phyloP scores from a whole-genome alignment of 1,284 basidiomycete species.

The Ceratobasidium theobromae region DNA sequence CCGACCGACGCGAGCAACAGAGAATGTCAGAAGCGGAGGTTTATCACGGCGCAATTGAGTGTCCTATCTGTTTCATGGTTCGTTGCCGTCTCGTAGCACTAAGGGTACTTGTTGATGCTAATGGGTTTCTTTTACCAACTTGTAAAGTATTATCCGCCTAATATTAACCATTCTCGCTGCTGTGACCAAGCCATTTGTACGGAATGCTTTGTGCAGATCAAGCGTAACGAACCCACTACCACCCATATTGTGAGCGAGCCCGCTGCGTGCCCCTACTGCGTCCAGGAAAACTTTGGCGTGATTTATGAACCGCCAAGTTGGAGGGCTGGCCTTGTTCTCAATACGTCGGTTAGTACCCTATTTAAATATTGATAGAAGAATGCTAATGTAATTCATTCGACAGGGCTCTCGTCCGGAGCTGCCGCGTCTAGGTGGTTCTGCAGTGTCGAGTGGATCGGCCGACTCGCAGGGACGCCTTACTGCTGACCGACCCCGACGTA shows the following conservation, averaged over 20 bases:
- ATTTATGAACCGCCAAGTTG: conserved; percentile 84
- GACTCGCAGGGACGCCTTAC: conserved; percentile 46
- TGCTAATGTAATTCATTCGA: background rate
- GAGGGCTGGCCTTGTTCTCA: conserved; percentile 61
- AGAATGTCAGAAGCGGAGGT: conserved; percentile 70
- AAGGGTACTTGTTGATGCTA: too few species aligned
- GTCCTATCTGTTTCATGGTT: conserved; percentile 99
- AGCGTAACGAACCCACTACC: conserved; percentile 88
- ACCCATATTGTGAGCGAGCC: conserved; percentile 93
- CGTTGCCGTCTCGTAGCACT: conserved; percentile 51
- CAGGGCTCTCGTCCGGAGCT: conserved; percentile 11
- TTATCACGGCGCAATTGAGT: conserved; percentile 88
- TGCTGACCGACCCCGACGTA: conserved; percentile 58
- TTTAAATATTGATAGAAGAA: too few species aligned
- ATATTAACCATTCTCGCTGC: conserved; percentile 95
- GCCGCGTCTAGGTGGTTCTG: conserved; percentile 36
- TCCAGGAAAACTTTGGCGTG: conserved; percentile 94
- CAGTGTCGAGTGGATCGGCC: conserved; percentile 44
- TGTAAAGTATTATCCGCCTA: conserved; percentile 83
- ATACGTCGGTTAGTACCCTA: background rate
- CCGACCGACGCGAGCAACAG: conserved; percentile 54
- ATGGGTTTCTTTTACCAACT: conserved; percentile 19
- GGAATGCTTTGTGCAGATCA: conserved; percentile 99
- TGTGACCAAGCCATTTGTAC: conserved; percentile 99
- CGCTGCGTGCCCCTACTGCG: conserved; percentile 94